A percentile compares a stretch with the other conserved stretches of the same genome.
Conservation (phyloP, 164 flowering plant genomes). For the Berberis vulgaris region DNA sequence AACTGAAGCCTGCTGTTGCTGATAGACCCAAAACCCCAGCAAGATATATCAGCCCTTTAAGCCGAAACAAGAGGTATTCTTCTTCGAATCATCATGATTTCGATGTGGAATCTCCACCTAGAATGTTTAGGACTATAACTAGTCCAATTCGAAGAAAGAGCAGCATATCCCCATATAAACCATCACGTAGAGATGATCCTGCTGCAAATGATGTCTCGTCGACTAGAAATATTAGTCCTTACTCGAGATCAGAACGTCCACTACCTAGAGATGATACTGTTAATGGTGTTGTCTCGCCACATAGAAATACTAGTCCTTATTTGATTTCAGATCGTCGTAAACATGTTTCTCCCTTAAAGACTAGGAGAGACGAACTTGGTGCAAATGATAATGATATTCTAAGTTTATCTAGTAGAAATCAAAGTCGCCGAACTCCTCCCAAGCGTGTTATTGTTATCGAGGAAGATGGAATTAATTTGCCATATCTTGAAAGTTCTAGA, state of each 20-base stretch:
- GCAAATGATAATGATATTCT: conserved; percentile 12
- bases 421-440: conserved; percentile 9
- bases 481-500: conserved; percentile 12
- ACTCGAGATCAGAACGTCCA: background rate
- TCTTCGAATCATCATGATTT: conserved; percentile 1
- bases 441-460: conserved; percentile 8
- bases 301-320: conserved; percentile 27
- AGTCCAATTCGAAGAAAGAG: conserved; percentile 23
- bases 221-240: background rate
- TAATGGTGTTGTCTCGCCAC: too few relatives aligned
- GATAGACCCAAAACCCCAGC: conserved; percentile 7
- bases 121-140: conserved; percentile 3
- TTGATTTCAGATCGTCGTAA: conserved; percentile 22
- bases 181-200: conserved; percentile 12
- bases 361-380: conserved; percentile 15
- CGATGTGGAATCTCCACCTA: conserved; percentile 9
- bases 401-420: conserved; percentile 8
- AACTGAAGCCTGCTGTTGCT: conserved; percentile 5
- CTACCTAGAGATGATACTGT: too few relatives aligned
- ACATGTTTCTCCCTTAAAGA: conserved; percentile 34
- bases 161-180: conserved; percentile 41
- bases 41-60: conserved; percentile 20
- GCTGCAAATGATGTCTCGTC: background rate
- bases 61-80: conserved; percentile 7
- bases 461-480: conserved; percentile 6